A percentile compares a stretch with the other conserved stretches of the same genome.
Evolutionary conservation across 257 asterid genomes (phyloP).

Genomic region (Nemophila menziesii): DNA sequence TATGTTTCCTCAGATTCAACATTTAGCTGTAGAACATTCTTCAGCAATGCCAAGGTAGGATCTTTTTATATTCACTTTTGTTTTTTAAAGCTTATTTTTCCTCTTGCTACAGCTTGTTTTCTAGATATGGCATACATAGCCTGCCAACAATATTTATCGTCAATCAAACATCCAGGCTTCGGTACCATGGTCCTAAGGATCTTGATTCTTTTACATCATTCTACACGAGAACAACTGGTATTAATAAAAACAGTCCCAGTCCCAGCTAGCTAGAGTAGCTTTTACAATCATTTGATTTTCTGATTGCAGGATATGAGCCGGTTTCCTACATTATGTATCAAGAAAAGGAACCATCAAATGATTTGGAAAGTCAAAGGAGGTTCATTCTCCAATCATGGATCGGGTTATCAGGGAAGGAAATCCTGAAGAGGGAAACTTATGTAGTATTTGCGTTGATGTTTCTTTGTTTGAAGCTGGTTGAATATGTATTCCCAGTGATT

Average conservation of each 20-base stretch:
- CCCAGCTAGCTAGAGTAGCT: too few relatives aligned
- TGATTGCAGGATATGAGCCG: conserved; percentile 9
- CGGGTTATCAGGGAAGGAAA: conserved; percentile 23
- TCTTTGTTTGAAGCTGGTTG: conserved; percentile 28
- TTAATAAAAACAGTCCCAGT: too few relatives aligned
- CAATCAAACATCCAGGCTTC: conserved; percentile 27
- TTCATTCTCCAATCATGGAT: conserved; percentile 10
- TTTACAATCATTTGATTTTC: not conserved
- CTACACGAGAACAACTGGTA: conserved; percentile 60
- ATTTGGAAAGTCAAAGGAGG: conserved; percentile 10
- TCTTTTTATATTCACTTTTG: not conserved
- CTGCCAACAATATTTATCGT: conserved; percentile 48
- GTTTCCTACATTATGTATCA: conserved; percentile 1
- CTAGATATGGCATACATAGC: conserved; percentile 63
- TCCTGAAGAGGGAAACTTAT: conserved; percentile 30
- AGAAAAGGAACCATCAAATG: conserved; percentile 7
- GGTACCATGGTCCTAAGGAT: conserved; percentile 48
- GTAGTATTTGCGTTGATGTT: conserved; percentile 26
- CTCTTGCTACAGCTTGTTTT: conserved; percentile 42
- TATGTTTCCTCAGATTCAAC: conserved; percentile 53
- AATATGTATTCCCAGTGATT: conserved; percentile 27
- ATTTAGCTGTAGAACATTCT: conserved; percentile 44
- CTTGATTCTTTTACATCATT: conserved; percentile 34
- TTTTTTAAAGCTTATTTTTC: conserved; percentile 2
- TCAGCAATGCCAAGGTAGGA: conserved; percentile 49